phyloP scores from a whole-genome alignment of 345 rosid species.

The Acer yangbiense region DNA sequence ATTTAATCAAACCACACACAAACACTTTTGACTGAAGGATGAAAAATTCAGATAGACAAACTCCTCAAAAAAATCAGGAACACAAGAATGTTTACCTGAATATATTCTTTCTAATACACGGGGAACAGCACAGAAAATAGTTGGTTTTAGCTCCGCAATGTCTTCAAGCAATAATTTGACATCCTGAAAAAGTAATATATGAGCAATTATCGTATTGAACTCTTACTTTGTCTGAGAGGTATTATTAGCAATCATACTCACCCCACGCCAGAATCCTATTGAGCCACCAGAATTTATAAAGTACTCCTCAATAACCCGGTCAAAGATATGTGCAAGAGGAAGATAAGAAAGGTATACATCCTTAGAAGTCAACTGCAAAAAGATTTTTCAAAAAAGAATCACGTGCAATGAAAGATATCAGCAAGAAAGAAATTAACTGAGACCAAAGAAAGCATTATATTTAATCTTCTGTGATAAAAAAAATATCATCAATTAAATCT shows the following conservation, averaged over 20 bases:
- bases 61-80: not conserved
- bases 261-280: constrained; percentile 98
- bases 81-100: constrained; percentile 47
- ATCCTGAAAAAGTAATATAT: constrained; percentile 53
- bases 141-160: constrained; percentile 84
- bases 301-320: constrained; percentile 84
- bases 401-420: not conserved
- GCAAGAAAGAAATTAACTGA: not conserved
- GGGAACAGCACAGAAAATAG: constrained; percentile 95
- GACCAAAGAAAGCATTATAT: constrained; percentile 8
- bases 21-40: not conserved
- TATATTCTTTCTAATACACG: constrained; percentile 90
- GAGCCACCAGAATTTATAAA: constrained; percentile 77
- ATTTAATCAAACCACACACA: not conserved
- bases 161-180: constrained; percentile 87
- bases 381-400: not conserved
- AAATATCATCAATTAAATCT: not conserved
- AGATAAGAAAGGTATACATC: constrained; percentile 92
- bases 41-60: not conserved
- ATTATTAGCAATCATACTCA: constrained; percentile 36
- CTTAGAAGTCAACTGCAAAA: constrained; percentile 58
- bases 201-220: constrained; percentile 15
- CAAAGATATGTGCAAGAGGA: constrained; percentile 97
- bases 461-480: not conserved
- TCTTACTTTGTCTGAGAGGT: constrained; percentile 7